These are phyloP conservation scores for Phaffomyces opuntiae DNA, from an alignment of 805 yeast species.

Conservation along the genomic window DNA sequence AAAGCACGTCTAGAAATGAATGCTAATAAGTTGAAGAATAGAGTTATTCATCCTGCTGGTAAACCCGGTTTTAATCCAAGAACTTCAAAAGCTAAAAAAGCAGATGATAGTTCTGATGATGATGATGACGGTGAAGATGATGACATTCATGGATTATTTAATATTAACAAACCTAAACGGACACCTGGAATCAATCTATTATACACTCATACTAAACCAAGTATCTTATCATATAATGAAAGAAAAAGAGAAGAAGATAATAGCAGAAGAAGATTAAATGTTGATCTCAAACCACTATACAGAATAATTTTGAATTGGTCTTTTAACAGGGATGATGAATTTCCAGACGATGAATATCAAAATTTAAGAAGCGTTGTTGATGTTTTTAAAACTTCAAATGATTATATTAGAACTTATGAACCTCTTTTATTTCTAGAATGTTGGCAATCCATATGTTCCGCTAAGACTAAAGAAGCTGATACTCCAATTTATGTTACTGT, in stretches of 20 bases:
- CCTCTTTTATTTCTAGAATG: constrained; percentile 85
- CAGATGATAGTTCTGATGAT: constrained; percentile 24
- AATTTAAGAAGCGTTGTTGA: constrained; percentile 36
- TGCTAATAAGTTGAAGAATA: constrained; percentile 1
- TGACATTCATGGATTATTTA: constrained; percentile 30
- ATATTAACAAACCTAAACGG: constrained; percentile 17
- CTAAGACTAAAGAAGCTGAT: constrained; percentile 50
- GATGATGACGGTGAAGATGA: constrained; percentile 32
- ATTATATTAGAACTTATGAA: constrained; percentile 62
- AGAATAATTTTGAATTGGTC: constrained; percentile 69
- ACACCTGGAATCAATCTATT: constrained; percentile 28
- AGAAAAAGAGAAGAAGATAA: constrained; percentile 59
- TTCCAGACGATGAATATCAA: constrained; percentile 46
- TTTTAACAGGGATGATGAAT: constrained; percentile 46
- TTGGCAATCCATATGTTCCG: constrained; percentile 83
- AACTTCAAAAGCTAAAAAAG: constrained; percentile 21
- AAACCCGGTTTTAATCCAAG: constrained; percentile 42
- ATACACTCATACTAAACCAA: constrained; percentile 25
- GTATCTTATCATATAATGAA: constrained; percentile 20
- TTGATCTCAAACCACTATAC: constrained; percentile 72
- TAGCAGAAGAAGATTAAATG: constrained; percentile 74
- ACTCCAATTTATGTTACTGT: constrained; percentile 59
- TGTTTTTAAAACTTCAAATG: constrained; percentile 48
- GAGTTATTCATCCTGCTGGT: constrained; percentile 40
- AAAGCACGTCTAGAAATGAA: constrained; percentile 28